phyloP scores from a whole-genome alignment of 1,139 yeast species.

The Candida frijolesensis region DNA sequence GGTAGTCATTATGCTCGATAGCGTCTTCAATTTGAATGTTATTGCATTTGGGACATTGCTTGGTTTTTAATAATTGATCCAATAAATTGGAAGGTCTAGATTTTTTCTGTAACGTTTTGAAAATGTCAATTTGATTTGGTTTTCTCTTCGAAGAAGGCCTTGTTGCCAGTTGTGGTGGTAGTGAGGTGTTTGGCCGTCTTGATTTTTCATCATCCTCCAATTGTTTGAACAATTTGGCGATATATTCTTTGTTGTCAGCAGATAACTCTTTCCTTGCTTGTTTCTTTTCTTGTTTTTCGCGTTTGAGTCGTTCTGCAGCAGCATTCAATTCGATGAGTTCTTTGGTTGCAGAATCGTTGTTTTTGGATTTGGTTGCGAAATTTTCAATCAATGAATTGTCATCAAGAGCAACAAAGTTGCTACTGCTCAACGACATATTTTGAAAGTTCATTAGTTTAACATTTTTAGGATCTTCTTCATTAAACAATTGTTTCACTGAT shows the following conservation, averaged over 20 bases:
- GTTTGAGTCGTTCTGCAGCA: neutral
- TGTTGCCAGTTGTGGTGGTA: neutral
- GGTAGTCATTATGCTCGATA: conserved; percentile 45
- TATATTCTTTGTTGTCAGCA: conserved; percentile 17
- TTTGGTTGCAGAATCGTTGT: conserved; percentile 18
- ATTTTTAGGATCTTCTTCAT: conserved; percentile 17
- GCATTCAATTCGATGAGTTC: conserved; percentile 25
- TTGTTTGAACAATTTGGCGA: conserved; percentile 19
- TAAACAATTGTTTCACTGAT: conserved; percentile 35
- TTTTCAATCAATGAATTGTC: conserved; percentile 50
- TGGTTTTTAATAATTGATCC: conserved; percentile 20
- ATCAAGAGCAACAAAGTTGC: conserved; percentile 52
- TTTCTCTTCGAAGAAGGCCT: conserved; percentile 4
- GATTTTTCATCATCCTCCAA: conserved; percentile 9
- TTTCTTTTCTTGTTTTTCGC: neutral
- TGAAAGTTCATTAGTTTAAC: conserved; percentile 50
- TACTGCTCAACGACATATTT: conserved; percentile 51
- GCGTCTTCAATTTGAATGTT: conserved; percentile 27
- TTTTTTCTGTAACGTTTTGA: conserved; percentile 21
- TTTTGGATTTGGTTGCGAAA: conserved; percentile 33
- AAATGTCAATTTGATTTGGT: conserved; percentile 20
- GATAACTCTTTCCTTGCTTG: conserved; percentile 6
- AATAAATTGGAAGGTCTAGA: conserved; percentile 15
- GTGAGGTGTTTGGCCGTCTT: neutral
- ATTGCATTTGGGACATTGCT: conserved; percentile 30